A percentile compares a stretch with the other conserved stretches of the same genome.
These are phyloP conservation scores for Zymoseptoria ardabiliae DNA, from an alignment of 2,329 filamentous ascomycete genomes.

Conservation along the genomic window DNA sequence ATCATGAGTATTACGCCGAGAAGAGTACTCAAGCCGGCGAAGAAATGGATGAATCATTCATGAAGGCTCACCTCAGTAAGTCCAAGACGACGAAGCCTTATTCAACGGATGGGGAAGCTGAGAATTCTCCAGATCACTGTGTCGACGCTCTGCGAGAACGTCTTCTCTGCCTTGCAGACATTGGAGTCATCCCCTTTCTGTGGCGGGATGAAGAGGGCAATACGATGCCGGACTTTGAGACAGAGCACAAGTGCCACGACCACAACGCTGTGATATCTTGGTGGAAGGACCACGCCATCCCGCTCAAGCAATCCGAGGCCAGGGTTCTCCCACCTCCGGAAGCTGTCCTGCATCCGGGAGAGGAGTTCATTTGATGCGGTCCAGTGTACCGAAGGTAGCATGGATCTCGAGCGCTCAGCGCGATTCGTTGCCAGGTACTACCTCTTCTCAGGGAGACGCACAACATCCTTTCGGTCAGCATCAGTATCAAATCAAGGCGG, in stretches of 20 bases:
- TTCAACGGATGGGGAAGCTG: not conserved
- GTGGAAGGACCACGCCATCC: not conserved
- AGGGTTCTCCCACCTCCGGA: not conserved
- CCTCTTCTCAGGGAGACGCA: not conserved
- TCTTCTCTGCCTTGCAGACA: not conserved
- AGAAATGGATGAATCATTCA: not conserved
- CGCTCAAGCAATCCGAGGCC: not conserved
- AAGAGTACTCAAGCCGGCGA: not conserved
- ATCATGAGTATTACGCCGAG: constrained; percentile 3
- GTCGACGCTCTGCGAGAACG: constrained; percentile 3
- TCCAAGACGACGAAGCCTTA: not conserved
- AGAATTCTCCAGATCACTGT: constrained; percentile 1
- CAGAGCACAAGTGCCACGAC: constrained; percentile 3
- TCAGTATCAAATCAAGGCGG: not conserved
- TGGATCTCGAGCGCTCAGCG: not conserved
- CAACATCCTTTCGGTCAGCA: not conserved
- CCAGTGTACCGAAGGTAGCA: not conserved
- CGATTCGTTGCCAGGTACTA: not conserved
- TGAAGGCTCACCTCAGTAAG: not conserved
- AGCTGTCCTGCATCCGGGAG: not conserved
- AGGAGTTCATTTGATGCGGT: not conserved
- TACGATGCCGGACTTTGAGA: constrained; percentile 2
- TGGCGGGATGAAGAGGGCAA: constrained; percentile 2
- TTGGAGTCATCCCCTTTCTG: not conserved
- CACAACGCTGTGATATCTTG: not conserved